Percentiles rank a stretch among this genome's conserved stretches.
phyloP scores from a whole-genome alignment of 1,284 basidiomycete genomes.

The Apiotrichum domesticum region DNA sequence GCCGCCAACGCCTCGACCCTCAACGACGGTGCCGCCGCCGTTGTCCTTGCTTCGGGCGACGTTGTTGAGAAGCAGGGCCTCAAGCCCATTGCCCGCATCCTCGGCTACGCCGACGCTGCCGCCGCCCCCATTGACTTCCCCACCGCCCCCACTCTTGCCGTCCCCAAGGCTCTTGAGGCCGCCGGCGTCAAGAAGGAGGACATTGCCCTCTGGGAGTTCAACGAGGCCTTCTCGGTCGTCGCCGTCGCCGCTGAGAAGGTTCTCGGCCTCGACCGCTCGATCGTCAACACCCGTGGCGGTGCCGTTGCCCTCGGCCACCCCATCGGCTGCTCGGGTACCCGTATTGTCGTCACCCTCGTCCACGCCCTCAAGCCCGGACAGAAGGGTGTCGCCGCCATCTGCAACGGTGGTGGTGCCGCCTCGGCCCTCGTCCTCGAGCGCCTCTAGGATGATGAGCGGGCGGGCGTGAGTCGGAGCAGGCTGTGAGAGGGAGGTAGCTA shows the following conservation, averaged over 20 bases:
- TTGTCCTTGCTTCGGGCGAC: conserved; percentile 85
- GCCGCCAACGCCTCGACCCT: conserved; percentile 93
- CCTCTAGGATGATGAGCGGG: conserved; percentile 49
- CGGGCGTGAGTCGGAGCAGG: conserved; percentile 3
- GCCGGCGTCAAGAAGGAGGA: conserved; percentile 79
- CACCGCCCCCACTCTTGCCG: conserved; percentile 81
- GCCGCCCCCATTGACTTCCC: conserved; percentile 97
- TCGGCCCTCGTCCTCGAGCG: conserved; percentile 85
- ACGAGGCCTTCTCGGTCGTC: conserved; percentile 97
- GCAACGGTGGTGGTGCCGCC: conserved; percentile 94
- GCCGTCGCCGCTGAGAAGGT: conserved; percentile 86
- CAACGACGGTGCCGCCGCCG: conserved; percentile 95
- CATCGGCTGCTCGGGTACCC: conserved; percentile 89
- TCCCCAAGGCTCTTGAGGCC: conserved; percentile 80
- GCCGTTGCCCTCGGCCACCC: conserved; percentile 89
- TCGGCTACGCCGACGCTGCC: conserved; percentile 94
- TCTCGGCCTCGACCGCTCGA: conserved; percentile 71
- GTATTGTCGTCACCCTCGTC: conserved; percentile 90
- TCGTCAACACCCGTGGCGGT: conserved; percentile 91
- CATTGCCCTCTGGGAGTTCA: conserved; percentile 91
- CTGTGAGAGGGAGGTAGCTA: not conserved
- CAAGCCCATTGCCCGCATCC: conserved; percentile 82
- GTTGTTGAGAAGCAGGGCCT: conserved; percentile 82
- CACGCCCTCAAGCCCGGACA: conserved; percentile 91
- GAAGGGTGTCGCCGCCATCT: conserved; percentile 95